Percentiles rank a stretch among this genome's conserved stretches.
These are phyloP conservation scores for Penicillium verrucosum DNA, from an alignment of 2,329 filamentous ascomycete species.

Conservation along the genomic window DNA sequence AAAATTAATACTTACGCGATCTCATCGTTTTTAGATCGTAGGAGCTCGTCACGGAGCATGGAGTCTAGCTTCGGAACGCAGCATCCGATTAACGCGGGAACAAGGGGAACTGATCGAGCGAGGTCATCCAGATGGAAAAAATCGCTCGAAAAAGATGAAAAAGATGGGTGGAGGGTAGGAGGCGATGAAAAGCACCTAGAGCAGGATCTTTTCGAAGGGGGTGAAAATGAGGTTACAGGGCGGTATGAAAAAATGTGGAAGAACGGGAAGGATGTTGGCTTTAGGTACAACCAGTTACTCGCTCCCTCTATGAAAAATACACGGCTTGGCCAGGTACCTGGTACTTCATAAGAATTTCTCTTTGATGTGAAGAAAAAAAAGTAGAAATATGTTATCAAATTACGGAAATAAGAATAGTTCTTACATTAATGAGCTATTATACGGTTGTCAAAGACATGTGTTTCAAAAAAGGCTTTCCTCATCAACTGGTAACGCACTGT, in stretches of 20 bases:
- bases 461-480: background rate
- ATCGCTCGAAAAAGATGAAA: conserved; percentile 46
- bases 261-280: conserved; percentile 8
- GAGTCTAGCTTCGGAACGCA: conserved; percentile 47
- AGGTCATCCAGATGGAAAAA: conserved; percentile 45
- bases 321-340: conserved; percentile 9
- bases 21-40: conserved; percentile 51
- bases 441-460: background rate
- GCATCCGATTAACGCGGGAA: conserved; percentile 51
- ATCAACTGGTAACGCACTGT: conserved; percentile 15
- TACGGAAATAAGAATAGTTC: background rate
- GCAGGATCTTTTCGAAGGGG: conserved; percentile 19
- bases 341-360: conserved; percentile 3
- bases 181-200: conserved; percentile 29
- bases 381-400: background rate
- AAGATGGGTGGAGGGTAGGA: conserved; percentile 39
- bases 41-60: conserved; percentile 51
- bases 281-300: conserved; percentile 13
- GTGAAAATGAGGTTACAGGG: conserved; percentile 14
- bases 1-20: conserved; percentile 47
- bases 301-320: conserved; percentile 9
- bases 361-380: background rate
- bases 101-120: conserved; percentile 39
- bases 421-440: background rate
- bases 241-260: conserved; percentile 14